Conservation (phyloP, 306 rosid genomes). For the Parietaria judaica region DNA sequence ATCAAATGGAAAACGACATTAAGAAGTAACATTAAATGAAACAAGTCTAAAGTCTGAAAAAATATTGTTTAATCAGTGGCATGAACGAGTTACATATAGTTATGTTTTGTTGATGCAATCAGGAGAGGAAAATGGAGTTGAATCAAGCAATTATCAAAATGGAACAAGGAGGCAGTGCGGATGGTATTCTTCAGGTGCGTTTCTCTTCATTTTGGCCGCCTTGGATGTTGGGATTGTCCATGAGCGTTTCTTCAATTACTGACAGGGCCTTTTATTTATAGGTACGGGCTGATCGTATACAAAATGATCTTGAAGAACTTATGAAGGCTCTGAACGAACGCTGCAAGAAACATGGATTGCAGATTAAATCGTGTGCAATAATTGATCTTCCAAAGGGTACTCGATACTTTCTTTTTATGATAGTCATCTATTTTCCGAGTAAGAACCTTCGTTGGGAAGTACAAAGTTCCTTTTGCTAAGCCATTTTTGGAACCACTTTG, state of each 20-base stretch:
- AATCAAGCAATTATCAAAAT: constrained; percentile 88
- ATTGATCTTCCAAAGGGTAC: constrained; percentile 81
- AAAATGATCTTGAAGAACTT: constrained; percentile 80
- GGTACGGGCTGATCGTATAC: constrained; percentile 96
- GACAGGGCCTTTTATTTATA: constrained; percentile 31
- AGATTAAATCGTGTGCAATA: constrained; percentile 58
- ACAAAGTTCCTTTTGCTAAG: neutral
- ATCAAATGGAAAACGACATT: too few relatives aligned
- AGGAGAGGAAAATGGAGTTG: constrained; percentile 82
- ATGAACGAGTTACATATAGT: too few relatives aligned
- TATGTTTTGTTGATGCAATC: neutral
- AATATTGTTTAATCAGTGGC: too few relatives aligned
- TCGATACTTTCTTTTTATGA: neutral
- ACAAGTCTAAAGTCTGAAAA: too few relatives aligned
- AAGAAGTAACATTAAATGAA: too few relatives aligned
- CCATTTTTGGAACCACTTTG: too few relatives aligned
- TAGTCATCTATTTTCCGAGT: neutral
- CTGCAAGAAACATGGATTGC: constrained; percentile 80
- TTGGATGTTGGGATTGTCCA: too few relatives aligned
- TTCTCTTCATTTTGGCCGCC: constrained; percentile 3
- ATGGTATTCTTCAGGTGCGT: constrained; percentile 95
- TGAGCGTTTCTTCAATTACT: constrained; percentile 2
- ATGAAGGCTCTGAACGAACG: constrained; percentile 66
- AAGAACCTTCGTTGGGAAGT: neutral
- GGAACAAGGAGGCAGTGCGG: constrained; percentile 94